Evolutionary conservation across 78 protist genomes (phyloP), one percentile per base, ranked within the genome.

Genomic region (Isochrysis galbana): DNA sequence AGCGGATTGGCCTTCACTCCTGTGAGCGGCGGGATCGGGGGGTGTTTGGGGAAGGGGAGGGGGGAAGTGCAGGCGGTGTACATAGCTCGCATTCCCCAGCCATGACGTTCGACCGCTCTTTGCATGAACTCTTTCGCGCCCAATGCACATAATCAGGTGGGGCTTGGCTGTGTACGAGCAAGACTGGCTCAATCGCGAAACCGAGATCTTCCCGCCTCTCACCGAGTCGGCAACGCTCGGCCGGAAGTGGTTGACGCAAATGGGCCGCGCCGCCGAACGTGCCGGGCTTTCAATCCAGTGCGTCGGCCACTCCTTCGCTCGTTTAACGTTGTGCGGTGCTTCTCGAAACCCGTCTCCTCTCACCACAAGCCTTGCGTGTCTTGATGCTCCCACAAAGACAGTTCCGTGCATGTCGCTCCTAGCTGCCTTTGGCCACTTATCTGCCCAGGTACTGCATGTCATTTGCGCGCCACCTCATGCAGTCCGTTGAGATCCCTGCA

Each of bases 361-460:
- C 48, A 34, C n/a, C 45, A 39, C 45, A 22, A 34, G 21, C 45
- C 41, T 5, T 41, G 36, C 38, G 17, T 78, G 26, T 25, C n/a
- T 78, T 38, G 26, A 19, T 25, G 23, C 38, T 19, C 38, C 19
- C 38, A 78, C 23, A 32, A 19, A 19, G n/a, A 32, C 23, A 25
- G 38, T 19, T n/a, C n/a, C n/a, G n/a, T n/a, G n/a, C n/a, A n/a
- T n/a, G n/a, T n/a, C n/a, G n/a, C n/a, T n/a, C n/a, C n/a, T n/a
- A n/a, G n/a, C n/a, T n/a, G n/a, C n/a, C n/a, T n/a, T n/a, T n/a
- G n/a, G n/a, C n/a, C n/a, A n/a, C n/a, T n/a, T n/a, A n/a, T n/a
- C n/a, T n/a, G n/a, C n/a, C n/a, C n/a, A 95, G 93, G 93, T 93
- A 93, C 90, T 95, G 96, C 92, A 95, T 95, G 96, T 1, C 80